These are phyloP conservation scores for Euphorbia schlechtendalii DNA, from an alignment of 441 rosid genomes.

Conservation along the genomic window DNA sequence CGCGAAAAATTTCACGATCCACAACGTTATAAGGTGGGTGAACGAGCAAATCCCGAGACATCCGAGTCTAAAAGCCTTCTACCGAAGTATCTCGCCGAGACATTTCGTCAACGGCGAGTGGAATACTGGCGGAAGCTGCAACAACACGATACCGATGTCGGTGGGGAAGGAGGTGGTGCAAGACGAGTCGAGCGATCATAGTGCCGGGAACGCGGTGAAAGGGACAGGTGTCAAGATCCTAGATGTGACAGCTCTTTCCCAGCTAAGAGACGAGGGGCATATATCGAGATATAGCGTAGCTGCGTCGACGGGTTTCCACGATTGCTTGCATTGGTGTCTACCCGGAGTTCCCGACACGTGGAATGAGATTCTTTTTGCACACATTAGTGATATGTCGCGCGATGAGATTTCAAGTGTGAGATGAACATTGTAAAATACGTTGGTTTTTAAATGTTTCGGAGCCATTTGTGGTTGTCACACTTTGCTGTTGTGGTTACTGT, in stretches of 20 bases:
- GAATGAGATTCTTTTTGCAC: slow-evolving; percentile 82
- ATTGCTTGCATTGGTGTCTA: slow-evolving; percentile 93
- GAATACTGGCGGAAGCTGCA: slow-evolving; percentile 96
- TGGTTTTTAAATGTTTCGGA: no score
- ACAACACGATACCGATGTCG: slow-evolving; percentile 76
- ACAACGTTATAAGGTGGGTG: slow-evolving; percentile 74
- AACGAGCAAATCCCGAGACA: slow-evolving; percentile 56
- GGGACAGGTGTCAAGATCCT: slow-evolving; percentile 72
- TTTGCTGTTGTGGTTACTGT: no score
- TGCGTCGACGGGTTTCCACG: slow-evolving; percentile 57
- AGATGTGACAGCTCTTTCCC: slow-evolving; percentile 70
- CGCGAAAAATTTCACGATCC: slow-evolving; percentile 79
- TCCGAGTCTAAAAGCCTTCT: slow-evolving; percentile 64
- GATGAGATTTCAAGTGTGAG: no score
- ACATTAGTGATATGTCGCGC: slow-evolving; percentile 24
- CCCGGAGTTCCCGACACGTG: slow-evolving; percentile 96
- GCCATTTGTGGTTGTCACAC: no score
- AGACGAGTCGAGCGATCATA: slow-evolving; percentile 60
- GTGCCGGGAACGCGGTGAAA: slow-evolving; percentile 57
- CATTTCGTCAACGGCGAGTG: slow-evolving; percentile 90
- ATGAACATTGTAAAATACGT: no score
- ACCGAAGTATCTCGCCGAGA: slow-evolving; percentile 81
- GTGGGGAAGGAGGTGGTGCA: slow-evolving; percentile 68
- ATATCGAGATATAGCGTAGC: slow-evolving; percentile 71
- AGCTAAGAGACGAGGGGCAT: slow-evolving; percentile 88